Evolutionary conservation across 1,284 basidiomycete genomes (phyloP).

Genomic region (Rhodotorula sp.): DNA sequence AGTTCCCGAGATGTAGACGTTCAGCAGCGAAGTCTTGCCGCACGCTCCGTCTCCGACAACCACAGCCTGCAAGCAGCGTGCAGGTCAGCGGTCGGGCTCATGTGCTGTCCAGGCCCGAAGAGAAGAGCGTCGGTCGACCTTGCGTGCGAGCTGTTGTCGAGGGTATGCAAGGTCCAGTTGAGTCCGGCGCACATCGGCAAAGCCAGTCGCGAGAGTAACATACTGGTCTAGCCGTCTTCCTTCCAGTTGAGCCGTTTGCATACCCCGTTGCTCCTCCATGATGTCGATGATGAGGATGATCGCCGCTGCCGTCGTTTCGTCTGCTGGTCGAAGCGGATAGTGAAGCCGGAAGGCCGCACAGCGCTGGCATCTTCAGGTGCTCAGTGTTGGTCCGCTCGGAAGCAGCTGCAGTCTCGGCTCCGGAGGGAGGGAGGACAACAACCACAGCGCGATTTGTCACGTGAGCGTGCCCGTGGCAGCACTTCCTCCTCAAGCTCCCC

Average conservation of each 20-base stretch:
- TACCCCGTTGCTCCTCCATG: no score
- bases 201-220: background rate
- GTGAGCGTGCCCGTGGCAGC: no score
- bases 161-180: no score
- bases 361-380: constrained; percentile 2
- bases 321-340: background rate
- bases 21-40: constrained; percentile 63
- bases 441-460: background rate
- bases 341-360: constrained; percentile 8
- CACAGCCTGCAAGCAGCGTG: constrained; percentile 56
- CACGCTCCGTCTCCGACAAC: constrained; percentile 91
- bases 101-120: no score
- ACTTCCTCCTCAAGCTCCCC: no score
- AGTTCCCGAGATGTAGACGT: constrained; percentile 49
- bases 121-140: background rate
- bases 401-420: background rate
- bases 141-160: constrained; percentile 2
- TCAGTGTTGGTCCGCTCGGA: no score
- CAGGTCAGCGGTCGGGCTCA: background rate
- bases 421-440: background rate
- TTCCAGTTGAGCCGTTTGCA: no score
- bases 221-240: background rate
- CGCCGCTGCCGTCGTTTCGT: background rate
- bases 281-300: background rate
- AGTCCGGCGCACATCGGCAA: no score